A percentile compares a stretch with the other conserved stretches of the same genome.
Evolutionary conservation across 1,284 basidiomycete genomes (phyloP).

Genomic region (Ceratobasidium sp.): DNA sequence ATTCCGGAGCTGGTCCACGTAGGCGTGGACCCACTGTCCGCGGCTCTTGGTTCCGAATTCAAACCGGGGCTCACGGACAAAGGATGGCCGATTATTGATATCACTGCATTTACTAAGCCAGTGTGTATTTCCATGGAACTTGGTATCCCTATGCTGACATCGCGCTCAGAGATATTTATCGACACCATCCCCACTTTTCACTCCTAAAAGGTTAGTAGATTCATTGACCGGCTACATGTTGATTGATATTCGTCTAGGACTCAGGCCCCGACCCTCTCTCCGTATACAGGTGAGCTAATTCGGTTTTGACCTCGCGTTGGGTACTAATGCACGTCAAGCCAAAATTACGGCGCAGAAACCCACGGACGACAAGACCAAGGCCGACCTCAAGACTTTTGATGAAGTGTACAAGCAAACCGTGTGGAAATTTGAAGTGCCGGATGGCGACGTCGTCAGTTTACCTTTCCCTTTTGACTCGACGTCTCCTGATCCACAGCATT

Average conservation of each 20-base stretch:
- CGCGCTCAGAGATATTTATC: neutral
- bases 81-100: neutral
- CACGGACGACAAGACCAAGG: neutral
- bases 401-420: neutral
- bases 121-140: neutral
- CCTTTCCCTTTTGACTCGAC: neutral
- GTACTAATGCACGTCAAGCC: neutral
- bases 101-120: neutral
- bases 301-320: neutral
- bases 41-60: neutral
- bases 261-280: neutral
- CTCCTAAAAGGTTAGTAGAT: neutral
- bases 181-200: neutral
- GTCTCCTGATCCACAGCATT: neutral
- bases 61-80: neutral
- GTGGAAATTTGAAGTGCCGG: constrained; percentile 12
- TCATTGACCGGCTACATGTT: neutral
- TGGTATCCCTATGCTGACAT: neutral
- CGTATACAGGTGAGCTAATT: neutral
- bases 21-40: too few relatives aligned
- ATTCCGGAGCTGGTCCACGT: neutral
- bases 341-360: too few relatives aligned
- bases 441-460: constrained; percentile 10
- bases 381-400: constrained; percentile 1
- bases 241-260: neutral